Base-by-base conservation (phyloP, 2,329 filamentous ascomycete genomes). In the Paecilomyces variotii region DNA sequence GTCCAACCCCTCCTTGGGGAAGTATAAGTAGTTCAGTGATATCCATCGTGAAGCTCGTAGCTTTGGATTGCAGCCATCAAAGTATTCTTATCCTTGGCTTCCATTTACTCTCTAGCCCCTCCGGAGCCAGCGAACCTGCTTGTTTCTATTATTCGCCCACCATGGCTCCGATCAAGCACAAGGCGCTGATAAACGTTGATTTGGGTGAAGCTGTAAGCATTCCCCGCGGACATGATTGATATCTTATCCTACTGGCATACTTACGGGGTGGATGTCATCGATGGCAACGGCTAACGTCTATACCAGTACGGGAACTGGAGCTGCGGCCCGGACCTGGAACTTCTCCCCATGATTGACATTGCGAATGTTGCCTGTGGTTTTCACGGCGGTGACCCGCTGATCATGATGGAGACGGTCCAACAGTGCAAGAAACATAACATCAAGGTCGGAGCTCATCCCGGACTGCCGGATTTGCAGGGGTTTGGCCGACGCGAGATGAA, bases 401-500 rank as follows among this genome's bases (percentile, higher is more conserved):
- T 86, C 57, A 88, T 87, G 84, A 73, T 80, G 54, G 76, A 83
- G 58, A 87, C 84, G 0, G 80, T 87, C 10, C 74, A 73, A 9
- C 74, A 80, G 19, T 85, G 82, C 71, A 87, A 86, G 70, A 68
- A 78, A 50, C 79, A 85, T 69, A 76, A 77, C 59, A 79, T 87
- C 60, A 77, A 76, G 55, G 73, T 83, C 4, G 85, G 85, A 6
- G 86, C 86, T 0, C 85, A 88, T 63, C 85, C 85, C 0, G 84
- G 84, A 1, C 74, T 87, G 0, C 84, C 82, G n/a, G 85, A 88
- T 67, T 76, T 86, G 25, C 79, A 84, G 71, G 85, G 85, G 7
- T 88, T 88, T 64, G 85, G 85, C 2, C 76, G 85, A 1, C 78
- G 85, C 19, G 80, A 84, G 61, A 87, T 88, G 69, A 80, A 82